phyloP scores from a whole-genome alignment of 1,284 basidiomycete species.

The Tilletia setariae region DNA sequence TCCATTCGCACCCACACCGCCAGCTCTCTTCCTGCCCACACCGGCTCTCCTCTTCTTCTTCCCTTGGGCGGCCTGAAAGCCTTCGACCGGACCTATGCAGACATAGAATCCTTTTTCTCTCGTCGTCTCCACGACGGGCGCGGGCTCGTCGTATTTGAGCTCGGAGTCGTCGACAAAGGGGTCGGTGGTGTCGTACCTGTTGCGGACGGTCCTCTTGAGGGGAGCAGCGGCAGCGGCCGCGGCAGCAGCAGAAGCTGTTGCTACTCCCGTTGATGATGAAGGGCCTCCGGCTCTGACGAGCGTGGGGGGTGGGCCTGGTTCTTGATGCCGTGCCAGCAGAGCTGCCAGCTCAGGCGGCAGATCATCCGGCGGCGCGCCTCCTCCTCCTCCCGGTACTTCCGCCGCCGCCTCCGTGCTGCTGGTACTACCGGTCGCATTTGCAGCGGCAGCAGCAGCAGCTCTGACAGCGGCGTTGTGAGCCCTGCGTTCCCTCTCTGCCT shows the following conservation, averaged over 20 bases:
- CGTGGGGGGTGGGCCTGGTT: slow-evolving; percentile 19
- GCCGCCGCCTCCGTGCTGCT: slow-evolving; percentile 28
- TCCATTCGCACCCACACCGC: not conserved
- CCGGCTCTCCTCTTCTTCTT: slow-evolving; percentile 1
- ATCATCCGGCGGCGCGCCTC: slow-evolving; percentile 26
- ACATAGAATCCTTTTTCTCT: slow-evolving; percentile 87
- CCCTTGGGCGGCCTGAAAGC: slow-evolving; percentile 30
- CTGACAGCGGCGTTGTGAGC: slow-evolving; percentile 17
- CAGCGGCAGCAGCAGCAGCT: slow-evolving; percentile 8
- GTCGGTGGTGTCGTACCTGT: slow-evolving; percentile 76
- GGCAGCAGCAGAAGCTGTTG: no score
- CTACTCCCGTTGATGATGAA: no score
- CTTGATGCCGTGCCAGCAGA: slow-evolving; percentile 3
- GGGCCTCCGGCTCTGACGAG: slow-evolving; percentile 17
- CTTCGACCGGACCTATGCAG: slow-evolving; percentile 49
- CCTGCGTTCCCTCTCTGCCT: slow-evolving; percentile 16
- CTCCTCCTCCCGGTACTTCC: slow-evolving; percentile 32
- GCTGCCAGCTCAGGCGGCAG: not conserved
- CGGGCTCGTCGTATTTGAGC: slow-evolving; percentile 80
- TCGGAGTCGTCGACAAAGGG: slow-evolving; percentile 98
- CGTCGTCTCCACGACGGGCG: slow-evolving; percentile 85
- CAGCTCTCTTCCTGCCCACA: not conserved
- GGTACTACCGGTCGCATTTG: slow-evolving; percentile 10
- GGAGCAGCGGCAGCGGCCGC: no score
- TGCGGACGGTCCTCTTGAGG: slow-evolving; percentile 1